Percentiles rank a stretch among this genome's conserved stretches.
These are phyloP conservation scores for Panaeolus papilionaceus DNA, from an alignment of 768 basidiomycete species.

Conservation along the genomic window DNA sequence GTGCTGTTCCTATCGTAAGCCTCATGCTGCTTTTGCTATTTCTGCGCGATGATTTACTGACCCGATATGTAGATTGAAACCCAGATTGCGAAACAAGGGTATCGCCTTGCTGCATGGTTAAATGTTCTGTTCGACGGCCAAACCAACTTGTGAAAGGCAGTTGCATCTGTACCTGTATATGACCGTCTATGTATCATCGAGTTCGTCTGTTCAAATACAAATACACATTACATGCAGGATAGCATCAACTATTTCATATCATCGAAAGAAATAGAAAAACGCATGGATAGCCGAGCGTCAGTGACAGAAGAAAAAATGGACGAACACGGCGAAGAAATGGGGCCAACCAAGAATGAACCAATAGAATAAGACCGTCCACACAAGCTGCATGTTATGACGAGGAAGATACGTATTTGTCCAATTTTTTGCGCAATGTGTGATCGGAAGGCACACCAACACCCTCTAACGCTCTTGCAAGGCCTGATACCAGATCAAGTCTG, in stretches of 20 bases:
- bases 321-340: neutral
- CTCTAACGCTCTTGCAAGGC: conserved; percentile 57
- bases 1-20: conserved; percentile 43
- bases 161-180: neutral
- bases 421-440: conserved; percentile 71
- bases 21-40: neutral
- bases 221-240: conserved; percentile 12
- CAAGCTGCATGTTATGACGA: neutral
- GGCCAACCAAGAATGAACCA: neutral
- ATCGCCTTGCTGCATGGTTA: conserved; percentile 54
- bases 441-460: conserved; percentile 63
- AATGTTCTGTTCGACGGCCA: conserved; percentile 52
- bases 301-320: neutral
- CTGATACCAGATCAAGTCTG: conserved; percentile 49
- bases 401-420: conserved; percentile 60
- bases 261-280: neutral
- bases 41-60: neutral
- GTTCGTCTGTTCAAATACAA: conserved; percentile 8
- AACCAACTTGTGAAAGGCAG: conserved; percentile 37
- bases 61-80: conserved; percentile 32
- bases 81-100: conserved; percentile 52
- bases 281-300: neutral
- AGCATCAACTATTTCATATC: neutral
- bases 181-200: neutral
- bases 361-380: neutral